These are phyloP conservation scores for Ulmus americana DNA, from an alignment of 331 rosid species.

Conservation along the genomic window DNA sequence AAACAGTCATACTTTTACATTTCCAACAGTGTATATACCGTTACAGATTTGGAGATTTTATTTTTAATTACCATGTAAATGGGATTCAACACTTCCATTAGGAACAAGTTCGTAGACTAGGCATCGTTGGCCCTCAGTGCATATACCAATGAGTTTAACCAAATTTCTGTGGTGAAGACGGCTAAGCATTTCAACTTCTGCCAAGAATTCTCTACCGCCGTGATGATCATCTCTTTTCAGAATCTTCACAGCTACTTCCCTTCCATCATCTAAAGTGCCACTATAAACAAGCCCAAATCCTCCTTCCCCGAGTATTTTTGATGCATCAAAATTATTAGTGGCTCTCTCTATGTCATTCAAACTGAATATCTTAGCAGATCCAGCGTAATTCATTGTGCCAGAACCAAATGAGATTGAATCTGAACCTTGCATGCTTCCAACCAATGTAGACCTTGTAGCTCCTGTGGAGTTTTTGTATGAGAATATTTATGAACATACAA, in stretches of 20 bases:
- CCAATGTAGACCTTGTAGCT: slow-evolving; percentile 27
- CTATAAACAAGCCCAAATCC: slow-evolving; percentile 89
- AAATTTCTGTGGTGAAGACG: slow-evolving; percentile 90
- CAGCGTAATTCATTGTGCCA: slow-evolving; percentile 53
- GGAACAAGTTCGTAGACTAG: slow-evolving; percentile 88
- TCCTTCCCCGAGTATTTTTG: slow-evolving; percentile 94
- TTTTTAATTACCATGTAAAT: slow-evolving; percentile 65
- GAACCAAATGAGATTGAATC: slow-evolving; percentile 49
- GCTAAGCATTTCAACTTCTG: slow-evolving; percentile 97
- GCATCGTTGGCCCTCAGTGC: slow-evolving; percentile 84
- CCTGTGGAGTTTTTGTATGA: slow-evolving; percentile 29
- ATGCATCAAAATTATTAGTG: slow-evolving; percentile 62
- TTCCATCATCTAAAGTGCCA: slow-evolving; percentile 71
- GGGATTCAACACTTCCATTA: slow-evolving; percentile 92
- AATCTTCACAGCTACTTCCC: slow-evolving; percentile 82
- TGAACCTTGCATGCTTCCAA: slow-evolving; percentile 45
- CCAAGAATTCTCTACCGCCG: slow-evolving; percentile 88
- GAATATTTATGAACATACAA: no score
- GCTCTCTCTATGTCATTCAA: slow-evolving; percentile 69
- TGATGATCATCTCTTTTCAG: slow-evolving; percentile 79
- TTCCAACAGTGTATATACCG: no score
- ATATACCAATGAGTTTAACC: slow-evolving; percentile 78
- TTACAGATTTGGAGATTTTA: slow-evolving; percentile 13
- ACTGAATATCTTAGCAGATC: slow-evolving; percentile 71
- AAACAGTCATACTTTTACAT: background rate